Base-by-base conservation (phyloP, 116 monocot genomes). In the Posidonia oceanica region DNA sequence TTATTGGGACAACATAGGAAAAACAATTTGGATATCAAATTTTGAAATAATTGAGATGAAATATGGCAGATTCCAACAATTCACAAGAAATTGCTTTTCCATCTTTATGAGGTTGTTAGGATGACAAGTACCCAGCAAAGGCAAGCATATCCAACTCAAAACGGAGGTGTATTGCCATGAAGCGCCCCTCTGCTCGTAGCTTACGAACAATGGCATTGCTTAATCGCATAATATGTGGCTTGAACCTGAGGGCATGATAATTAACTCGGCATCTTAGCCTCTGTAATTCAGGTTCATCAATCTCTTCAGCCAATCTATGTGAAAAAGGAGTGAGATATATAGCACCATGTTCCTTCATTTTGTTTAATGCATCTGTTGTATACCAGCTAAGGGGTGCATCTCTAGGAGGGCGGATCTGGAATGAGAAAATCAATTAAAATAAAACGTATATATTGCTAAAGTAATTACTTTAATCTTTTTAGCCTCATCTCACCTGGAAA, bases 81-180 rank as follows among this genome's bases (percentile, higher is more conserved):
- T 21, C n/a, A 42, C 11, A 66, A 41, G 13, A 29, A 61, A 12
- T 22, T 60, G 61, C 4, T 61, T 29, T 15, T 48, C 11, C 48
- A 48, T 48, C 7, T 48, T 48, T 48, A 48, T 48, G 7, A 48
- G 48, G 48, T 48, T 48, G 48, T 48, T 48, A 48, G 7, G 5
- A 78, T 29, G 41, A 67, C 52, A 23, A 41, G 63, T 94, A 98
- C 98, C 98, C 98, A 69, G 98, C 93, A 86, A 98, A 98, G 44
- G 98, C 84, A 69, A 98, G 93, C 98, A 98, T 98, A 71, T 98
- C 98, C 93, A 87, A 87, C 80, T 98, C 98, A 77, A 98, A 98
- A 20, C 98, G 90, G 71, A 98, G 98, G 72, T 98, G 98, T 75
- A 98, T 86, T 55, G 98, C 77, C 85, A 98, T 90, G 77, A 98